Percentiles rank a stretch among this genome's conserved stretches.
These are phyloP conservation scores for Sporothrix mexicana DNA, from an alignment of 2,329 filamentous ascomycete species.

Conservation along the genomic window DNA sequence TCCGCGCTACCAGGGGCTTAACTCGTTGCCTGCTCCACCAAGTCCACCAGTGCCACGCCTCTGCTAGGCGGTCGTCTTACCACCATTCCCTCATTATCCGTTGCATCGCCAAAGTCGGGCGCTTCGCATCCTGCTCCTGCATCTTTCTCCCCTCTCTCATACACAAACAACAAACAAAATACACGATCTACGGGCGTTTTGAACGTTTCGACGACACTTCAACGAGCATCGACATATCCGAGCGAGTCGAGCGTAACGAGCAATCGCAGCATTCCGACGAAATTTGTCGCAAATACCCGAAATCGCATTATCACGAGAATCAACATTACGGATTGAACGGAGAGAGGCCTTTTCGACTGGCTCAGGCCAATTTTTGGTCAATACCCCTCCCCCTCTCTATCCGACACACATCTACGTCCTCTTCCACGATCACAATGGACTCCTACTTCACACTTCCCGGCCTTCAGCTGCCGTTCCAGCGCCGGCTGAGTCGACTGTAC, in stretches of 20 bases:
- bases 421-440: conserved; percentile 50
- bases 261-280: background rate
- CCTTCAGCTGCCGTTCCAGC: conserved; percentile 64
- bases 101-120: conserved; percentile 21
- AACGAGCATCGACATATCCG: background rate
- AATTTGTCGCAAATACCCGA: background rate
- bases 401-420: background rate
- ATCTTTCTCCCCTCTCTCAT: background rate
- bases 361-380: background rate
- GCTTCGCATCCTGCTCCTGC: background rate
- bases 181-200: background rate
- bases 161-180: background rate
- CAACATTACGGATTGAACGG: background rate
- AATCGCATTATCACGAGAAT: conserved; percentile 13
- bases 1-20: conserved; percentile 20
- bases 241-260: background rate
- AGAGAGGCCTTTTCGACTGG: conserved; percentile 17
- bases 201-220: background rate
- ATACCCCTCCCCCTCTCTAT: background rate
- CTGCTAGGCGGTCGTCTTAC: conserved; percentile 14
- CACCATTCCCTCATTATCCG: conserved; percentile 21
- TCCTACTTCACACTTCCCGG: conserved; percentile 58
- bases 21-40: conserved; percentile 24
- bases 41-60: too few species aligned
- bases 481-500: conserved; percentile 73